Base-by-base conservation (phyloP, 129 eudicot genomes). In the Tagetes erecta region DNA sequence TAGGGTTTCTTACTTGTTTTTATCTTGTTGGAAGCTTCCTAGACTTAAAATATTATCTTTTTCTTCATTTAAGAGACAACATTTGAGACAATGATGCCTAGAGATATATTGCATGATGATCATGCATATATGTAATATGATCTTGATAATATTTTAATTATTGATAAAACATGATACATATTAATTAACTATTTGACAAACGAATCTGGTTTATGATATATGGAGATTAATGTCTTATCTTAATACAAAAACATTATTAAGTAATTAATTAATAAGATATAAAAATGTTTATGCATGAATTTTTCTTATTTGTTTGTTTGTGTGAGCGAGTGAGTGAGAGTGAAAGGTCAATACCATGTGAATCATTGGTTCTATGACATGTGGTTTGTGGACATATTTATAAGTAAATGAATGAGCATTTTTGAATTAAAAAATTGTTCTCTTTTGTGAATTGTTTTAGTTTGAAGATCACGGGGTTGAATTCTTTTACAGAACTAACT, bases 21-120 rank as follows among this genome's bases (percentile, higher is more conserved):
- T 78, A 70, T 78, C 66, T 71, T 71, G 72, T 64, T 78, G 82
- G 82, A 71, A 78, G 40, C 82, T 78, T 78, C 82, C 68, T 33
- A 63, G 57, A 71, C 72, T 63, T 63, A n/a, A 50, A 78, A 78
- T 72, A 78, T 78, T 60, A 64, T 34, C 27, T 71, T 70, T 59
- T 63, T 63, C 72, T 47, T 78, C 66, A 50, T 71, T 52, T 56
- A 78, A 78, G 62, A 78, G 52, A 70, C 41, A 68, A 46, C 57
- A 12, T 39, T 11, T 77, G 75, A 57, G 62, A 78, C 63, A 71
- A 71, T 70, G 77, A 78, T 72, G 56, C 82, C 82, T 62, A 41
- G 77, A 71, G 72, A 78, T 20, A 20, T 20, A 20, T 78, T 40
- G 72, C 70, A 31, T 70, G 42, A 59, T 49, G 72, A 78, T 35